phyloP scores from a whole-genome alignment of 2,329 filamentous ascomycete genomes.

The Chrysoporthe puriensis region DNA sequence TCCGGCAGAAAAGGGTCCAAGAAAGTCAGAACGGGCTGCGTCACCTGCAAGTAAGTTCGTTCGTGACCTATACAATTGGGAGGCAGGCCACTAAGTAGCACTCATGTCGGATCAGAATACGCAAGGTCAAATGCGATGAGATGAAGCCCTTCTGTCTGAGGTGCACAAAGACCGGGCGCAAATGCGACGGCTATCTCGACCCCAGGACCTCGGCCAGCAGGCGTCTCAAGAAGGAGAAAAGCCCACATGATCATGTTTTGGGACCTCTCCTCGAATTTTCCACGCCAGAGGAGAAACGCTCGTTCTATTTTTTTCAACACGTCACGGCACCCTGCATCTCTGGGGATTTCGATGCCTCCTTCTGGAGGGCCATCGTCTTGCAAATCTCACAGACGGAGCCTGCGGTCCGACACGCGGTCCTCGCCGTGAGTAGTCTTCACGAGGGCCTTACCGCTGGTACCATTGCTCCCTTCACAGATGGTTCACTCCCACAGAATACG shows the following conservation, averaged over 20 bases:
- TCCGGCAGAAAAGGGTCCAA: conserved; percentile 30
- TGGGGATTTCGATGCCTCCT: conserved; percentile 29
- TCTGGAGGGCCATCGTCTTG: conserved; percentile 38
- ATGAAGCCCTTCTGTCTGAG: conserved; percentile 36
- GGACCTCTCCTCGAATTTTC: conserved; percentile 29
- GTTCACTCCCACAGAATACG: neutral
- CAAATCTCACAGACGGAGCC: conserved; percentile 34
- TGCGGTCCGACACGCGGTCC: conserved; percentile 35
- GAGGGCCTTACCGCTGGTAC: conserved; percentile 31
- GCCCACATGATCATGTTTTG: conserved; percentile 29
- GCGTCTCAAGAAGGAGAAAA: conserved; percentile 26
- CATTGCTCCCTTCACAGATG: conserved; percentile 31
- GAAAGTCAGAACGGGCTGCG: conserved; percentile 29
- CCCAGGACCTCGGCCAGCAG: conserved; percentile 28
- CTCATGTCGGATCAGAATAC: conserved; percentile 32
- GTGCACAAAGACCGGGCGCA: conserved; percentile 37
- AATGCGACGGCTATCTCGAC: conserved; percentile 37
- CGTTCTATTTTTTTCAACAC: conserved; percentile 29
- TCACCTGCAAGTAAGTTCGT: conserved; percentile 29
- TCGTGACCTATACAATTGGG: neutral
- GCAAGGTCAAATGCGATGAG: conserved; percentile 40
- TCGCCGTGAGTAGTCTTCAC: conserved; percentile 38
- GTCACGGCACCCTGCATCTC: conserved; percentile 28
- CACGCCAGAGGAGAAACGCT: conserved; percentile 29
- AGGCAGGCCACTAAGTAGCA: conserved; percentile 11